Percentiles rank a stretch among this genome's conserved stretches.
These are phyloP conservation scores for Zelonia costaricensis DNA, from an alignment of 208 protist genomes.

Conservation along the genomic window DNA sequence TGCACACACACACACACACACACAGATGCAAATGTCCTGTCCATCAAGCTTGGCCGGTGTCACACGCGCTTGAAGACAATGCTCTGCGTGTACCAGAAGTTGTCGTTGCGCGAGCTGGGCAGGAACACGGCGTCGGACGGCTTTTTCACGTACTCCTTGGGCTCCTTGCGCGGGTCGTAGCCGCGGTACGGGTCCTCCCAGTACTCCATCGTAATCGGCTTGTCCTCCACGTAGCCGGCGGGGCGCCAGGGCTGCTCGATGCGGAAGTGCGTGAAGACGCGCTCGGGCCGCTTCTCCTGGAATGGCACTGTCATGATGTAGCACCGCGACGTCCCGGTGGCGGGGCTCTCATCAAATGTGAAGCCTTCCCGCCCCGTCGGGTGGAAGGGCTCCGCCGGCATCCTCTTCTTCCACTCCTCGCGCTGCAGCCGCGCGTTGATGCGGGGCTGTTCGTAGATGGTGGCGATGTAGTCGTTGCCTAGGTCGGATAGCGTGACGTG, in stretches of 20 bases:
- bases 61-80: conserved; percentile 87
- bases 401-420: conserved; percentile 49
- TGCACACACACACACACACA: background rate
- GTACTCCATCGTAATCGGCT: conserved; percentile 75
- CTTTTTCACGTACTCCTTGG: conserved; percentile 79
- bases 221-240: conserved; percentile 74
- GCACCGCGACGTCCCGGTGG: conserved; percentile 65
- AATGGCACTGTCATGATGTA: conserved; percentile 88
- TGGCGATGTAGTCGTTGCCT: conserved; percentile 83
- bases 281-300: conserved; percentile 42
- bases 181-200: conserved; percentile 85
- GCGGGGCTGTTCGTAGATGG: conserved; percentile 76
- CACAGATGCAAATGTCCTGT: too few species aligned
- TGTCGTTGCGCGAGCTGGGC: conserved; percentile 56
- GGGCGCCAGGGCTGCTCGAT: conserved; percentile 75
- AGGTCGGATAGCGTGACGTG: conserved; percentile 53
- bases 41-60: background rate
- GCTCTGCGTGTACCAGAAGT: conserved; percentile 90
- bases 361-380: conserved; percentile 66
- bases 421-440: conserved; percentile 59
- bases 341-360: conserved; percentile 83
- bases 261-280: conserved; percentile 50
- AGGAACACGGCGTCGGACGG: conserved; percentile 62
- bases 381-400: conserved; percentile 74
- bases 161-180: conserved; percentile 77